A percentile compares a stretch with the other conserved stretches of the same genome.
These are phyloP conservation scores for Ophiostoma sp. DNA, from an alignment of 2,329 filamentous ascomycete species.

Conservation along the genomic window DNA sequence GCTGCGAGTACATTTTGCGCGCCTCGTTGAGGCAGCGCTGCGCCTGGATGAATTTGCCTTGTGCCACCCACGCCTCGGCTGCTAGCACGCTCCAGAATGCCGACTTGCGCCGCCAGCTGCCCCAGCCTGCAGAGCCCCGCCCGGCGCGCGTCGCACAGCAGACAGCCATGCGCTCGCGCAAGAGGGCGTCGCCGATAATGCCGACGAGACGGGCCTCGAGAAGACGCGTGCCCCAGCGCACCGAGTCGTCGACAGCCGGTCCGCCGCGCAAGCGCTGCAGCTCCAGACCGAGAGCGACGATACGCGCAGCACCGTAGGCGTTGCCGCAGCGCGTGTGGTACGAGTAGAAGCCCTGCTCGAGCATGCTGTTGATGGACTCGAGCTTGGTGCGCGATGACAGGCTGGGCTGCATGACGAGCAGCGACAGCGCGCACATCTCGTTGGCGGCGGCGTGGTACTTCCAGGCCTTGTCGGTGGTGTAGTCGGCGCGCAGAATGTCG, in stretches of 20 bases:
- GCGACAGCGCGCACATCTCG: slow-evolving; percentile 87
- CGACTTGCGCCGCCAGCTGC: slow-evolving; percentile 72
- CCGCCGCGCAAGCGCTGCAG: slow-evolving; percentile 76
- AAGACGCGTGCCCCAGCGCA: slow-evolving; percentile 74
- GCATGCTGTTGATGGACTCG: slow-evolving; percentile 77
- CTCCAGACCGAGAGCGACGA: slow-evolving; percentile 69
- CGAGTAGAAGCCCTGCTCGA: slow-evolving; percentile 87
- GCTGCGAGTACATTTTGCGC: slow-evolving; percentile 47
- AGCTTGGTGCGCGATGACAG: slow-evolving; percentile 69
- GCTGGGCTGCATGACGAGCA: slow-evolving; percentile 69
- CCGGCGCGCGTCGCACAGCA: slow-evolving; percentile 76
- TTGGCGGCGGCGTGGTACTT: slow-evolving; percentile 87
- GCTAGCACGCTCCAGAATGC: slow-evolving; percentile 83
- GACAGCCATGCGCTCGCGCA: slow-evolving; percentile 78
- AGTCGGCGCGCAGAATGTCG: slow-evolving; percentile 82
- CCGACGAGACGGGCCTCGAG: slow-evolving; percentile 73
- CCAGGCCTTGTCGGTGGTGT: slow-evolving; percentile 94
- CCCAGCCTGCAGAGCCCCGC: slow-evolving; percentile 61
- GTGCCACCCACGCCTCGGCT: slow-evolving; percentile 74
- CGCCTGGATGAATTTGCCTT: slow-evolving; percentile 72
- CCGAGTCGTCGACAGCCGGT: slow-evolving; percentile 76
- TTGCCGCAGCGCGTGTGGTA: slow-evolving; percentile 80
- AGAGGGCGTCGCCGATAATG: slow-evolving; percentile 68
- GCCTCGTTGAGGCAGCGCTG: slow-evolving; percentile 72
- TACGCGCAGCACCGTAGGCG: slow-evolving; percentile 74